Evolutionary conservation across 164 flowering plant species (phyloP).

Genomic region (Piper longum): DNA sequence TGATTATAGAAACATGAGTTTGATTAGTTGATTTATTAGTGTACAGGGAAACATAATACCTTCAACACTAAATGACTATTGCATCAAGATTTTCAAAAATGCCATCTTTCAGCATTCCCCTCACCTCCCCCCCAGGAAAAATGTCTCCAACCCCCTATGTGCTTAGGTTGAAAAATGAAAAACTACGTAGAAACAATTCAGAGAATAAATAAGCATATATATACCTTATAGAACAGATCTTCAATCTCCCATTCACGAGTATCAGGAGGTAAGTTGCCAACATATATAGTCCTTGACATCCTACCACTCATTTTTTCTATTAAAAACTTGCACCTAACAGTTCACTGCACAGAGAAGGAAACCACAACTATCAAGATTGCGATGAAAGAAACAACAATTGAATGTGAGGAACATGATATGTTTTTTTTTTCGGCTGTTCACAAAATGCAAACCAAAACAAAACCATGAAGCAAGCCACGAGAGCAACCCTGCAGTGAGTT

Average conservation of each 20-base stretch:
- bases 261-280: conserved; percentile 88
- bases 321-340: conserved; percentile 1
- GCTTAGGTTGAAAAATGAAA: too few relatives aligned
- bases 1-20: too few relatives aligned
- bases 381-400: too few relatives aligned
- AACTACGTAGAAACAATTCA: not conserved
- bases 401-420: conserved; percentile 7
- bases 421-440: not conserved
- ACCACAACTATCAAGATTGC: not conserved
- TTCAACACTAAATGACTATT: too few relatives aligned
- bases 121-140: not conserved
- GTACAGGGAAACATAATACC: too few relatives aligned
- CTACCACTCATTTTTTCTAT: conserved; percentile 63
- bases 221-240: conserved; percentile 91
- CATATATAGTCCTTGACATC: conserved; percentile 75
- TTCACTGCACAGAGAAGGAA: conserved; percentile 19
- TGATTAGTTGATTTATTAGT: too few relatives aligned
- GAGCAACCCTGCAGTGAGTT: conserved; percentile 80
- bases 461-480: conserved; percentile 90
- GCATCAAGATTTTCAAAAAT: not conserved
- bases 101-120: not conserved
- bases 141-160: too few relatives aligned
- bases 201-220: not conserved
- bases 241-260: conserved; percentile 76
- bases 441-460: conserved; percentile 22